phyloP scores from a whole-genome alignment of 805 yeast genomes.

The Osmozyma mogii region DNA sequence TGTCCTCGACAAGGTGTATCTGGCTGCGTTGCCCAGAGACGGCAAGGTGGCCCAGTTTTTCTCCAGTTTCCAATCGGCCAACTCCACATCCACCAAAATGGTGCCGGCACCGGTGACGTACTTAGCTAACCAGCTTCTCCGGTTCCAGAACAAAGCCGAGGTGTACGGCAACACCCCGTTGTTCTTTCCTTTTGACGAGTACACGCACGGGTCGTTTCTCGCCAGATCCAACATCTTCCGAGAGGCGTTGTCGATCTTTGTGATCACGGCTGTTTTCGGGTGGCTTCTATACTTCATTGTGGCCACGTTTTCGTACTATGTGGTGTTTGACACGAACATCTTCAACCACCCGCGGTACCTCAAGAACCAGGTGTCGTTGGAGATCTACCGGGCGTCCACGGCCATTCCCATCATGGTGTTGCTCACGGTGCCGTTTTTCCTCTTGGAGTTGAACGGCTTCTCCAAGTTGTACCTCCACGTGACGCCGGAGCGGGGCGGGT shows the following conservation, averaged over 20 bases:
- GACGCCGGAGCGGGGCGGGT: constrained; percentile 57
- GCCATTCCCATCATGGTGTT: constrained; percentile 88
- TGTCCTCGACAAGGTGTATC: constrained; percentile 67
- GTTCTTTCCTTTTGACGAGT: constrained; percentile 47
- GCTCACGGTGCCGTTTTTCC: constrained; percentile 84
- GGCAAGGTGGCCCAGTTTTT: constrained; percentile 28
- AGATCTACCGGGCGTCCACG: constrained; percentile 66
- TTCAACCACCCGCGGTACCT: constrained; percentile 94
- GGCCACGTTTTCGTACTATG: constrained; percentile 69
- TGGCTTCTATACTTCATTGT: constrained; percentile 70
- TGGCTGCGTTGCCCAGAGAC: constrained; percentile 56
- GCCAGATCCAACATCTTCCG: constrained; percentile 68
- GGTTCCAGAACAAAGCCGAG: constrained; percentile 28
- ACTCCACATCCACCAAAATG: constrained; percentile 8
- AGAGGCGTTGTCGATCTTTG: constrained; percentile 57
- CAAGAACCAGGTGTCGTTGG: constrained; percentile 86
- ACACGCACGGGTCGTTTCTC: constrained; percentile 59
- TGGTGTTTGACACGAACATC: constrained; percentile 79
- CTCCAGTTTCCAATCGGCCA: constrained; percentile 7
- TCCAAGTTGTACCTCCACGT: constrained; percentile 68
- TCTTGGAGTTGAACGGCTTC: constrained; percentile 75
- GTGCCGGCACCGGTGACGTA: constrained; percentile 8
- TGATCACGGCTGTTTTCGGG: constrained; percentile 75
- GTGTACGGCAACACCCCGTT: constrained; percentile 56
- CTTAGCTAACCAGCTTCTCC: constrained; percentile 9